Conservation (phyloP, 345 rosid species). For the Eucalyptus urophylla region DNA sequence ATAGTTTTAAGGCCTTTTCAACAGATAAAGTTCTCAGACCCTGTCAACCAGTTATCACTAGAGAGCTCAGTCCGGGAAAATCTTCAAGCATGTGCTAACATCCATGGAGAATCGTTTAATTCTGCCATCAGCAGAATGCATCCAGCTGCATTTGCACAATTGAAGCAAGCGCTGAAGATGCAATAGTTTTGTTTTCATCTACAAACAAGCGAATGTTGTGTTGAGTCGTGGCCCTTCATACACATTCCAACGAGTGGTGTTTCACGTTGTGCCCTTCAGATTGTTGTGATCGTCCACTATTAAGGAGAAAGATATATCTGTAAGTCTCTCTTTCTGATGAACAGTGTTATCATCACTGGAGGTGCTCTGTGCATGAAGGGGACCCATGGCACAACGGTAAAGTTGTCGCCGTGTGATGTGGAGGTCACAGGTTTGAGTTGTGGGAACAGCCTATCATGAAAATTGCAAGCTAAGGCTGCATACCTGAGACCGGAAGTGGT, state of each 20-base stretch:
- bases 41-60: slow-evolving; percentile 64
- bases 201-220: neutral
- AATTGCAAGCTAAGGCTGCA: neutral
- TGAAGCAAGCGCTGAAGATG: slow-evolving; percentile 90
- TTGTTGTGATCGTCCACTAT: neutral
- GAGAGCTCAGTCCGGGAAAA: slow-evolving; percentile 78
- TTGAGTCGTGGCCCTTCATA: neutral
- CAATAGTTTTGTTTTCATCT: slow-evolving; percentile 10
- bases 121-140: slow-evolving; percentile 69
- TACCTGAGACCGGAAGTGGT: neutral
- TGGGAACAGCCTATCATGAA: neutral
- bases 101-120: slow-evolving; percentile 87
- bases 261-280: neutral
- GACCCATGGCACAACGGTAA: neutral
- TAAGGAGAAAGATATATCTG: neutral
- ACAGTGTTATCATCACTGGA: neutral
- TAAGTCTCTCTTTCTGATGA: neutral
- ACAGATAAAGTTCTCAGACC: slow-evolving; percentile 76
- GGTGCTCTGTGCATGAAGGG: neutral
- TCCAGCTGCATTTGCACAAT: slow-evolving; percentile 70
- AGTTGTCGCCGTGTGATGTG: neutral
- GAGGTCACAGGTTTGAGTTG: neutral
- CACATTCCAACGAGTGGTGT: neutral
- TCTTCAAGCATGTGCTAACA: slow-evolving; percentile 68
- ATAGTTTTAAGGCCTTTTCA: neutral